phyloP scores from a whole-genome alignment of 2,329 filamentous ascomycete species.

The Huntiella decipiens region DNA sequence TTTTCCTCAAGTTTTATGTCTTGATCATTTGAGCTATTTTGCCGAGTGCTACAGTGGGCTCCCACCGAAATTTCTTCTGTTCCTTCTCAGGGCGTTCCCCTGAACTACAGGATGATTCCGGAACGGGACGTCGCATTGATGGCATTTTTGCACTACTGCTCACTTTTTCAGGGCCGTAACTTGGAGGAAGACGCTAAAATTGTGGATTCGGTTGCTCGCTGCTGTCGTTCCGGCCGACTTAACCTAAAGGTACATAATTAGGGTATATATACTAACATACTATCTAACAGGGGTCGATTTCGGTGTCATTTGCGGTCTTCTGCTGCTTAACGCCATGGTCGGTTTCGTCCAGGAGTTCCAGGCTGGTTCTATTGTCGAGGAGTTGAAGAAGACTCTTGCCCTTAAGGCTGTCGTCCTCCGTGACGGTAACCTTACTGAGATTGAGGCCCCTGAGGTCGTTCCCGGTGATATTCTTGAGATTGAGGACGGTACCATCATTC shows the following conservation, averaged over 20 bases:
- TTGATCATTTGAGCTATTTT: too few relatives aligned
- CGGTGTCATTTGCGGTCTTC: slow-evolving; percentile 69
- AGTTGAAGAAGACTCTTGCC: slow-evolving; percentile 77
- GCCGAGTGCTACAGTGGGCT: too few relatives aligned
- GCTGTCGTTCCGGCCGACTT: too few relatives aligned
- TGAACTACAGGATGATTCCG: too few relatives aligned
- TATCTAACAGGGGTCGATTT: slow-evolving; percentile 52
- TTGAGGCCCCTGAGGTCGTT: slow-evolving; percentile 69
- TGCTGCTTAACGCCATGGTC: slow-evolving; percentile 68
- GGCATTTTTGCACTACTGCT: too few relatives aligned
- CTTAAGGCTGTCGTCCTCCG: slow-evolving; percentile 76
- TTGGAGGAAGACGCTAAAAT: neutral
- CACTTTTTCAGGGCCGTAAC: neutral
- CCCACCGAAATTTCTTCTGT: neutral
- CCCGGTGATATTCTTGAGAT: slow-evolving; percentile 80
- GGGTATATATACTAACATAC: slow-evolving; percentile 2
- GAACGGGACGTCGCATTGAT: too few relatives aligned
- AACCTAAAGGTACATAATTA: too few relatives aligned
- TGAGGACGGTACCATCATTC: slow-evolving; percentile 76
- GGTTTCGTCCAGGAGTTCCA: slow-evolving; percentile 84
- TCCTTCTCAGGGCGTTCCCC: neutral
- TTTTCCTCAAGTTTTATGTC: too few relatives aligned
- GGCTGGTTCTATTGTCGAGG: slow-evolving; percentile 76
- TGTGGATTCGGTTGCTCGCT: neutral
- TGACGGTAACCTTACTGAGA: slow-evolving; percentile 55